Base-by-base conservation (phyloP, 768 basidiomycete species). In the Amanita rubescens region DNA sequence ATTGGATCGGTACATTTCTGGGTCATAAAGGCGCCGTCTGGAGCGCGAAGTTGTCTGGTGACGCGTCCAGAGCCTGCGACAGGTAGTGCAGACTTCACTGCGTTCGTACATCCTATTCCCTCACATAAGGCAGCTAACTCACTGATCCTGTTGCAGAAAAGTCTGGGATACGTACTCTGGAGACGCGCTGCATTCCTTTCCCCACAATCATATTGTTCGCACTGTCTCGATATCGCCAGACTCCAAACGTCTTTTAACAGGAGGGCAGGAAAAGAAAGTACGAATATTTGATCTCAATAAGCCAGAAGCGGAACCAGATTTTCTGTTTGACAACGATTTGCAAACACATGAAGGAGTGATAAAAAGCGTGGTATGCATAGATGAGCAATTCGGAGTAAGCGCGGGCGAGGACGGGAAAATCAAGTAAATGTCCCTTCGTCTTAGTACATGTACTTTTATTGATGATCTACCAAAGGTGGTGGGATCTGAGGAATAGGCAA, bases 181-280 rank as follows among this genome's bases (percentile, higher is more conserved):
- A 55, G 75, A 82, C n/a, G 69, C 77, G 27, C 75, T 98, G 35
- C 90, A 96, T 62, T 96, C 95, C n/a, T 95, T 98, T 65, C 87
- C 93, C 11, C 96, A 99, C 69, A 89, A 94, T 64, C 96, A 98
- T 72, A 99, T 99, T 65, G 96, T 99, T 62, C 89, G 94, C 60
- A 93, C 86, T 44, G 91, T 97, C 51, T 94, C 94, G 19, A 71
- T 96, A 59, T 90, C 91, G 25, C 84, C 89, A 5, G 70, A 71
- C 46, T 69, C 79, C 19, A 74, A 78, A 4, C 85, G 82, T 67
- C 77, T 94, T 55, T 76, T 95, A 55, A 91, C 90, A 19, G 95
- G 94, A 49, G 95, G 95, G 1, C 89, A 97, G 71, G 96, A 98
- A 69, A 98, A 97, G 78, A 95, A 92, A 71, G 88, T 95, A 48